These are phyloP conservation scores for Vitis rupestris DNA, from an alignment of 164 flowering plant genomes.

Conservation along the genomic window DNA sequence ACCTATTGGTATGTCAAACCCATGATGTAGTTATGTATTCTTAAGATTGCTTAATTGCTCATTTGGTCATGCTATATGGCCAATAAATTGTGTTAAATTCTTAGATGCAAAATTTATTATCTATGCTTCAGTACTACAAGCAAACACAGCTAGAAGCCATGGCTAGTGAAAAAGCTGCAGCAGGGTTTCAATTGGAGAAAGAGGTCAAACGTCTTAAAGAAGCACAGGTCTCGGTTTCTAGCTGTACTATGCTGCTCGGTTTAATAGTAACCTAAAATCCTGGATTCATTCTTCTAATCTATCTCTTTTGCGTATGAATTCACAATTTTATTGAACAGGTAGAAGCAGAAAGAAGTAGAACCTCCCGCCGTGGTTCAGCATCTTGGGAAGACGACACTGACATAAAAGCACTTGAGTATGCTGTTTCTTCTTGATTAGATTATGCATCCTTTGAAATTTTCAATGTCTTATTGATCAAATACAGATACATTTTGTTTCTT, in stretches of 20 bases:
- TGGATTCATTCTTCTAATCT: neutral
- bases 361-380: slow-evolving; percentile 72
- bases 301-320: neutral
- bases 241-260: slow-evolving; percentile 8
- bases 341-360: slow-evolving; percentile 84
- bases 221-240: slow-evolving; percentile 55
- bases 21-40: neutral
- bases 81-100: slow-evolving; percentile 3
- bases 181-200: slow-evolving; percentile 96
- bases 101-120: slow-evolving; percentile 1
- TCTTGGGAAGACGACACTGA: slow-evolving; percentile 95
- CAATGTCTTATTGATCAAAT: too few relatives aligned
- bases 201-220: slow-evolving; percentile 83
- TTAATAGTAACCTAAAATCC: neutral
- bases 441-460: neutral
- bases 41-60: slow-evolving; percentile 4
- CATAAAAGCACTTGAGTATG: slow-evolving; percentile 92
- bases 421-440: slow-evolving; percentile 3
- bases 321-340: slow-evolving; percentile 41
- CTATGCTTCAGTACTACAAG: slow-evolving; percentile 73
- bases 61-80: neutral
- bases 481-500: neutral
- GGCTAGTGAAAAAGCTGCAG: slow-evolving; percentile 98
- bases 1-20: slow-evolving; percentile 67
- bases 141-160: slow-evolving; percentile 97